These are phyloP conservation scores for Fusarium denticulatum DNA, from an alignment of 2,329 filamentous ascomycete genomes.

Conservation along the genomic window DNA sequence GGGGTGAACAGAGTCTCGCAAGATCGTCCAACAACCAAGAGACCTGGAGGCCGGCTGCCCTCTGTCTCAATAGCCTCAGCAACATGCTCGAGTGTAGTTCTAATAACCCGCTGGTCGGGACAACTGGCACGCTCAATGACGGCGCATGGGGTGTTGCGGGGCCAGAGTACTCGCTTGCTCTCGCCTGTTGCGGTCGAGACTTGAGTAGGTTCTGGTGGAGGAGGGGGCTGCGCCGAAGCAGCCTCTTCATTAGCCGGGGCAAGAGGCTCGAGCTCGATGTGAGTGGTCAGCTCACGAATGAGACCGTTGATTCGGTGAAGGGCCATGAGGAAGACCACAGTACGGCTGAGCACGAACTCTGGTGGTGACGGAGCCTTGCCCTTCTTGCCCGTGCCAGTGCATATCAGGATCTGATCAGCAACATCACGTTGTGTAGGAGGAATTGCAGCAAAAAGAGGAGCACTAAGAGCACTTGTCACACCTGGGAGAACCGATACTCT, in stretches of 20 bases:
- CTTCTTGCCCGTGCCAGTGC: conserved; percentile 94
- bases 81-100: conserved; percentile 84
- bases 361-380: conserved; percentile 85
- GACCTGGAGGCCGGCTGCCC: conserved; percentile 86
- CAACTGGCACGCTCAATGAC: conserved; percentile 95
- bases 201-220: conserved; percentile 17
- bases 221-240: conserved; percentile 15
- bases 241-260: conserved; percentile 37
- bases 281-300: conserved; percentile 73
- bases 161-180: conserved; percentile 66
- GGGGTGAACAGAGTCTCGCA: conserved; percentile 79
- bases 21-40: conserved; percentile 85
- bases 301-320: conserved; percentile 84
- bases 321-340: conserved; percentile 95
- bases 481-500: conserved; percentile 80
- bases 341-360: conserved; percentile 77
- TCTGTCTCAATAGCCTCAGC: conserved; percentile 86
- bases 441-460: conserved; percentile 87
- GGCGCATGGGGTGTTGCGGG: conserved; percentile 82
- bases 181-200: conserved; percentile 7
- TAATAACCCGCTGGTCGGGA: conserved; percentile 90
- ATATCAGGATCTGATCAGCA: conserved; percentile 93
- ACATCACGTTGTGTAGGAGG: conserved; percentile 90
- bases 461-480: conserved; percentile 87
- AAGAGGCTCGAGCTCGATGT: conserved; percentile 48